Conservation (phyloP, 345 rosid genomes). For the Arabidopsis arenosa region DNA sequence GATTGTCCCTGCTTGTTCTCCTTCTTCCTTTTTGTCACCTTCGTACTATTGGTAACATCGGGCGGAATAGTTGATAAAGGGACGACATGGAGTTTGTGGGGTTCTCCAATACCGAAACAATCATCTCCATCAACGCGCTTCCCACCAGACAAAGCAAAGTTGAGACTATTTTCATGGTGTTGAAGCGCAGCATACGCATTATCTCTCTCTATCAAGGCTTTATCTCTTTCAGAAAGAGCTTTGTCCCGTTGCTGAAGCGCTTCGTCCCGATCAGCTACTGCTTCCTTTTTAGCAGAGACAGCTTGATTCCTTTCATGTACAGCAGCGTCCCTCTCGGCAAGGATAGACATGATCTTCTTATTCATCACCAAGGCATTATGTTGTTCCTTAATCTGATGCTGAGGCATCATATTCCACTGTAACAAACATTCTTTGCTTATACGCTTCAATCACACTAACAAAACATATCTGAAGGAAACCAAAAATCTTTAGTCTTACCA, state of each 20-base stretch:
- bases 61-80: constrained; percentile 58
- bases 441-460: constrained; percentile 26
- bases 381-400: constrained; percentile 79
- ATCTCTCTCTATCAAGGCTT: constrained; percentile 81
- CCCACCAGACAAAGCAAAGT: constrained; percentile 53
- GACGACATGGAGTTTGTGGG: constrained; percentile 55
- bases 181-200: constrained; percentile 77
- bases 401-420: constrained; percentile 84
- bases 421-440: constrained; percentile 52
- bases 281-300: constrained; percentile 73
- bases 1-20: constrained; percentile 55
- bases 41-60: constrained; percentile 48
- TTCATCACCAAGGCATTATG: constrained; percentile 85
- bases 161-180: constrained; percentile 64
- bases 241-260: constrained; percentile 88
- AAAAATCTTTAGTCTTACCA: constrained; percentile 48
- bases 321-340: constrained; percentile 85
- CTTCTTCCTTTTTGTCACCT: constrained; percentile 59
- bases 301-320: constrained; percentile 74
- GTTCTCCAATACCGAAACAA: constrained; percentile 47
- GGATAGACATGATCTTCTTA: constrained; percentile 83
- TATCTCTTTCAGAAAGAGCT: constrained; percentile 79
- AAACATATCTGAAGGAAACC: constrained; percentile 12
- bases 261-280: constrained; percentile 72
- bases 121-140: constrained; percentile 58